These are phyloP conservation scores for Blastobotrys terrestris DNA, from an alignment of 805 yeast genomes.

Conservation along the genomic window DNA sequence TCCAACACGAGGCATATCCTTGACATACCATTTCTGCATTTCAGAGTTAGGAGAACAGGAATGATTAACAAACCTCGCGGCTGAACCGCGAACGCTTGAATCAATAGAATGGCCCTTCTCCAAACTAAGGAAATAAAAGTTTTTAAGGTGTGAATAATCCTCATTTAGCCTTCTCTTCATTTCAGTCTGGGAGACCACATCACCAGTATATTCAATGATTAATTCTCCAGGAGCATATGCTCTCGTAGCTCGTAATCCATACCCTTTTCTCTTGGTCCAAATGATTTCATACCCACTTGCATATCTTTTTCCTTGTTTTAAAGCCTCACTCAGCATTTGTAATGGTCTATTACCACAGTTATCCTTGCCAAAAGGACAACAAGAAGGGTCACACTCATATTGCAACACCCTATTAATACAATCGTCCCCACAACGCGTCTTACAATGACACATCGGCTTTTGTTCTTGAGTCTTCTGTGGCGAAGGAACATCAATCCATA, in stretches of 20 bases:
- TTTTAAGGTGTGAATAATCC: constrained; percentile 24
- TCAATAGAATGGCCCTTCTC: constrained; percentile 41
- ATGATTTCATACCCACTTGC: constrained; percentile 28
- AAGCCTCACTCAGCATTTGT: constrained; percentile 20
- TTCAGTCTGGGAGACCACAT: constrained; percentile 37
- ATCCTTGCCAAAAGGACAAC: constrained; percentile 29
- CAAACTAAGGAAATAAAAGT: constrained; percentile 39
- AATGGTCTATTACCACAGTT: constrained; percentile 39
- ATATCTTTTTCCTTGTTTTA: constrained; percentile 16
- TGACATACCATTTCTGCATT: constrained; percentile 45
- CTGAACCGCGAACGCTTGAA: constrained; percentile 40
- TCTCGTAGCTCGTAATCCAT: constrained; percentile 38
- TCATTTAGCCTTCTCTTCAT: constrained; percentile 34
- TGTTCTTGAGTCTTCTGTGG: constrained; percentile 9
- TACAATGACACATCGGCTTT: constrained; percentile 20
- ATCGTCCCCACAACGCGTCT: constrained; percentile 30
- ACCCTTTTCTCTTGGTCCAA: constrained; percentile 36
- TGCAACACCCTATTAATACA: constrained; percentile 32
- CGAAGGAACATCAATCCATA: constrained; percentile 18
- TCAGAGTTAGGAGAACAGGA: constrained; percentile 44
- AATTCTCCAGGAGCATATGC: constrained; percentile 34
- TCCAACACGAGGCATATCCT: constrained; percentile 40
- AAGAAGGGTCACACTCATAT: constrained; percentile 31
- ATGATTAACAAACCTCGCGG: constrained; percentile 47
- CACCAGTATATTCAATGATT: constrained; percentile 47